phyloP scores from a whole-genome alignment of 1,139 yeast species.

The Blastobotrys raffinosifermentans region DNA sequence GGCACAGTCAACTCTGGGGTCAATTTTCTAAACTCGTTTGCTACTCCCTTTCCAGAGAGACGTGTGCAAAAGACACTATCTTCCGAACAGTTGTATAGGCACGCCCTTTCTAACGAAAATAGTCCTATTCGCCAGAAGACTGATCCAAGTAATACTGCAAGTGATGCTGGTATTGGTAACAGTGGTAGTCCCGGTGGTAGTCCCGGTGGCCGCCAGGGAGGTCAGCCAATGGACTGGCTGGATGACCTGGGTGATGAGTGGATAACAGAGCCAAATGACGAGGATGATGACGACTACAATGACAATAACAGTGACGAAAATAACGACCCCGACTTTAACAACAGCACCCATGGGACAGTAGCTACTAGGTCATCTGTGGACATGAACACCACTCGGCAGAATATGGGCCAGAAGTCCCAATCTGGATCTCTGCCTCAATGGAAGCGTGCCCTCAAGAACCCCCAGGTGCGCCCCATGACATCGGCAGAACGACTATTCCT shows the following conservation, averaged over 20 bases:
- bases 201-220: too few relatives aligned
- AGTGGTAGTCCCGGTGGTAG: too few relatives aligned
- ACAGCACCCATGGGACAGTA: too few relatives aligned
- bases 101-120: too few relatives aligned
- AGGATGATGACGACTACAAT: too few relatives aligned
- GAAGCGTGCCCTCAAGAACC: slow-evolving; percentile 9
- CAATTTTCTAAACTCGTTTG: slow-evolving; percentile 1
- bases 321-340: too few relatives aligned
- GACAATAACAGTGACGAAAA: too few relatives aligned
- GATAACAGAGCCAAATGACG: slow-evolving; percentile 1
- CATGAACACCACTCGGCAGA: not conserved
- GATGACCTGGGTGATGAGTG: slow-evolving; percentile 1
- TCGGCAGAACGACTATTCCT: slow-evolving; percentile 1
- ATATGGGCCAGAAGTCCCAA: not conserved
- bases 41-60: slow-evolving; percentile 1
- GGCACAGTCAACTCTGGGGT: not conserved
- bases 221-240: not conserved
- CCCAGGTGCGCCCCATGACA: slow-evolving; percentile 3
- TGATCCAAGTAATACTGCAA: too few relatives aligned
- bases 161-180: too few relatives aligned
- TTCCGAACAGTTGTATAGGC: not conserved
- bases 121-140: too few relatives aligned
- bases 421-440: slow-evolving; percentile 14
- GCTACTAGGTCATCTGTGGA: too few relatives aligned
- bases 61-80: not conserved